Evolutionary conservation across 768 basidiomycete species (phyloP), one percentile per base, ranked within the genome.

Genomic region (Boletus tylopilopsis): DNA sequence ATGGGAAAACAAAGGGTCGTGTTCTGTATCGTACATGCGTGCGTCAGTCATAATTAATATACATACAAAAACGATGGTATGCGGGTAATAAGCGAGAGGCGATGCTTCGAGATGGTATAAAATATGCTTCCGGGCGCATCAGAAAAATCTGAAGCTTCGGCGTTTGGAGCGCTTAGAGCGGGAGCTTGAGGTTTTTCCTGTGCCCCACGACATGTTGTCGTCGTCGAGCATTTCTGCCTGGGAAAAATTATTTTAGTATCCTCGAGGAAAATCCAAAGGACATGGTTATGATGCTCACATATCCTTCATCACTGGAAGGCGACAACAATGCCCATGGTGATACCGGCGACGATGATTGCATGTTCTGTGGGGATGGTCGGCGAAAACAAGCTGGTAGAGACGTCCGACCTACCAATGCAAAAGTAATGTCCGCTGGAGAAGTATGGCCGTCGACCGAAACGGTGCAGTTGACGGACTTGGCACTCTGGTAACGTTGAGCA

Each of bases 161-260:
- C 35, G 57, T 37, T 49, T 46, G 37, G 49, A 45, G 30, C 34
- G 24, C 50, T 49, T 56, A 8, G 49, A 27, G 18, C 10, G 42
- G 19, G 34, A 25, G 6, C 22, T 36, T 19, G 45, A 42, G n/a
- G 29, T 6, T 48, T 43, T 60, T 6, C 42, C 10, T 16, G 46
- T 23, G 10, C 50, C 53, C 62, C 62, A 64, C 21, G 62, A 60
- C 62, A 66, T 66, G 33, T 64, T 64, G 35, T 64, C 62, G 2
- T 64, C 62, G 5, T 63, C 62, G 6, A 64, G 61, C 64, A 66
- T 58, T 37, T 64, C 55, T 4, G 62, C 62, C 62, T 63, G 50
- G 1, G 5, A 15, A 15, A 42, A 37, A 15, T 18, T 21, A 6
- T 6, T 29, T 41, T 3, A 33, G 18, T 19, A 39, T 38, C 23